Base-by-base conservation (phyloP, 345 rosid species). In the Aethionema arabicum region DNA sequence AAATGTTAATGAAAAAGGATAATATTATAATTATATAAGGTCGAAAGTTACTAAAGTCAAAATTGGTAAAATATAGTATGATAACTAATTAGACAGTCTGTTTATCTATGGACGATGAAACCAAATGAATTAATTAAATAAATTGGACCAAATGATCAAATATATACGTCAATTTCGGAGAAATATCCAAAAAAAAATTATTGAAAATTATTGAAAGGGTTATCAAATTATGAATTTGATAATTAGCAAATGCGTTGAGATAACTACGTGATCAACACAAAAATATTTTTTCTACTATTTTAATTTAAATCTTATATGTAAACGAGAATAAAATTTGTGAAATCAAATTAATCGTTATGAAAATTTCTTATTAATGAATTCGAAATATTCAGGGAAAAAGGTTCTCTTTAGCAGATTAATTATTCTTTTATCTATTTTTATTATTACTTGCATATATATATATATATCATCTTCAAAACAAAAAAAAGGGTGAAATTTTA, bases 31-130 rank as follows among this genome's bases (percentile, higher is more conserved):
- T 21, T 21, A 21, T 31, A 32, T 10, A 56, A 30, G 6, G 40
- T 44, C 42, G 35, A 33, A 60, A 47, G 44, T 61, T 47, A 61
- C 36, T 61, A 27, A 47, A 47, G 46, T 61, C 36, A 27, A 47
- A 36, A 27, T 49, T 30, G 39, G 11, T 50, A 7, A 51, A 39
- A 15, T 31, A 11, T 39, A 39, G 12, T 38, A 50, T 62, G 67
- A 50, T 62, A 31, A 51, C 67, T 39, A 14, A 30, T 39, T 62
- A 51, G 67, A 51, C 48, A 62, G 67, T 32, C 15, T 62, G 67
- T 32, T 11, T 62, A 57, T 51, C 45, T 12, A 13, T 29, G 49
- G 51, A 50, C 50, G 58, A 4, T 62, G 67, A 62, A 62, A 62
- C 58, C 56, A 32, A 8, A 27, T 21, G 27, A 21, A 37, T 47